Evolutionary conservation across 2,329 filamentous ascomycete species (phyloP).

Genomic region (Epichloe uncinata): DNA sequence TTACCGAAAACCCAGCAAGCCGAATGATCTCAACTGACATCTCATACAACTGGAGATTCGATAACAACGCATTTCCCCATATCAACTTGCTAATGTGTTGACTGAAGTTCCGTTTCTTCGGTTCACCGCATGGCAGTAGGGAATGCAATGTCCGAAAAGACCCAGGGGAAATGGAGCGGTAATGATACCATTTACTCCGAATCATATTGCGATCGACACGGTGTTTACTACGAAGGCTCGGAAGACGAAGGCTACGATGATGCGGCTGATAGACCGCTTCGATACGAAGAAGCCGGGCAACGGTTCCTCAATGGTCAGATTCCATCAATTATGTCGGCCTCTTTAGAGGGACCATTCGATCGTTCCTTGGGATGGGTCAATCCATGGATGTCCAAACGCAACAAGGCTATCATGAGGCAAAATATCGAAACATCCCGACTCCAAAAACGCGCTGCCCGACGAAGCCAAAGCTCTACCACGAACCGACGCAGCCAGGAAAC

Average conservation of each 20-base stretch:
- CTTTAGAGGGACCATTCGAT: constrained; percentile 49
- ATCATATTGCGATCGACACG: constrained; percentile 25
- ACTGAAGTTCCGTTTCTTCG: neutral
- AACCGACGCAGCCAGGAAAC: neutral
- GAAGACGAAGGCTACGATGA: constrained; percentile 41
- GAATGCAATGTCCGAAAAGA: neutral
- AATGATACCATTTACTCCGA: constrained; percentile 33
- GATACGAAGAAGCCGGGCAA: constrained; percentile 46
- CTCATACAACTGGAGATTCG: neutral
- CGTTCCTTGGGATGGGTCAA: constrained; percentile 18
- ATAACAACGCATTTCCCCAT: too few relatives aligned
- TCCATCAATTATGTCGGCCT: constrained; percentile 46
- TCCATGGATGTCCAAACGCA: constrained; percentile 16
- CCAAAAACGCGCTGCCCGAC: neutral
- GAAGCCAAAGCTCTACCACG: constrained; percentile 5
- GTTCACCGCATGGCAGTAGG: neutral
- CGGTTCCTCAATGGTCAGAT: constrained; percentile 43
- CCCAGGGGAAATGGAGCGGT: constrained; percentile 10
- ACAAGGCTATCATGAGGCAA: neutral
- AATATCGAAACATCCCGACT: neutral
- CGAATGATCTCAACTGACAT: neutral
- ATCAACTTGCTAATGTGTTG: neutral
- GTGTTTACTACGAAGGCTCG: constrained; percentile 41
- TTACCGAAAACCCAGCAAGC: neutral
- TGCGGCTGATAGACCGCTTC: constrained; percentile 31